Evolutionary conservation across 2,329 filamentous ascomycete species (phyloP).

Genomic region (Penicillium hordei): DNA sequence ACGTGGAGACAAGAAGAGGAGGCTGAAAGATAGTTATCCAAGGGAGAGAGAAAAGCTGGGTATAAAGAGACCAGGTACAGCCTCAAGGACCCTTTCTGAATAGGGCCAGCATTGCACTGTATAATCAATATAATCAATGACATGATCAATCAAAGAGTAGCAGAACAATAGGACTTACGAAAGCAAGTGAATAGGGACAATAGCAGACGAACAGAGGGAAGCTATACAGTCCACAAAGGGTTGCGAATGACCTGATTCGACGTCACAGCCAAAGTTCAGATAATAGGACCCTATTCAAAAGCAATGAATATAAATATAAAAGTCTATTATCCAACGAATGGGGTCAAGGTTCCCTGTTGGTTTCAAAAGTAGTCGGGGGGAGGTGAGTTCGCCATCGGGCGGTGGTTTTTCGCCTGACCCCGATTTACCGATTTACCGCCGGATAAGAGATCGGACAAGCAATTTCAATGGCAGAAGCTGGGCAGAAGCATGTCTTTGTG

Average conservation of each 20-base stretch:
- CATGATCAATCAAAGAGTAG: not conserved
- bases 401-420: conserved; percentile 21
- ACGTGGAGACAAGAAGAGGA: conserved; percentile 2
- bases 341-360: not conserved
- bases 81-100: conserved; percentile 23
- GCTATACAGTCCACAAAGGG: conserved; percentile 2
- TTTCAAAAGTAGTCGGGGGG: conserved; percentile 1
- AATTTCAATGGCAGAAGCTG: not conserved
- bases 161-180: conserved; percentile 3
- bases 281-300: not conserved
- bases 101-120: conserved; percentile 25
- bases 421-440: conserved; percentile 28
- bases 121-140: not conserved
- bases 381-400: conserved; percentile 18
- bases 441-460: conserved; percentile 21
- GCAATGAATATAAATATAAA: conserved; percentile 4
- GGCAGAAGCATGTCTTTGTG: not conserved
- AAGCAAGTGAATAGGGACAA: conserved; percentile 4
- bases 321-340: not conserved
- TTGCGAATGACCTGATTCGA: conserved; percentile 1
- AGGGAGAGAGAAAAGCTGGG: conserved; percentile 6
- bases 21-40: not conserved
- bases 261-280: not conserved
- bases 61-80: conserved; percentile 14
- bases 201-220: not conserved